phyloP scores from a whole-genome alignment of 2,329 filamentous ascomycete species.

The Orbilia ellipsospora region DNA sequence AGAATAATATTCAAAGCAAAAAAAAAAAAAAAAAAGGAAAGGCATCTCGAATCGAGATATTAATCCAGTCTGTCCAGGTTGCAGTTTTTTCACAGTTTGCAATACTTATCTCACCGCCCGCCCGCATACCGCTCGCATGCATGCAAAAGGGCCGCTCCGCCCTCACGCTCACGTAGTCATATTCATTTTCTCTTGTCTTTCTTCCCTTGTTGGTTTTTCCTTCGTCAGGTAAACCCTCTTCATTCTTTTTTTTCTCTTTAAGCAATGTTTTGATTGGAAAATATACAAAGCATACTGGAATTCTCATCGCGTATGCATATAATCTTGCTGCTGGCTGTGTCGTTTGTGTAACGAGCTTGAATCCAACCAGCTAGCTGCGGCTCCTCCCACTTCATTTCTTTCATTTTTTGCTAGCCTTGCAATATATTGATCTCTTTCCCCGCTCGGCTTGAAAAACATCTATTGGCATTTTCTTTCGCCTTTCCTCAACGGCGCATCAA shows the following conservation, averaged over 20 bases:
- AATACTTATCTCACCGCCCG: not conserved
- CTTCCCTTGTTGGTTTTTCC: not conserved
- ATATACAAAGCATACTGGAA: constrained; percentile 1
- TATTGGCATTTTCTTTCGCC: no score
- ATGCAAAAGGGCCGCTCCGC: constrained; percentile 3
- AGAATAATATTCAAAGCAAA: constrained; percentile 22
- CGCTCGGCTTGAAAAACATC: no score
- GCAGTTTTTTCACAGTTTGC: not conserved
- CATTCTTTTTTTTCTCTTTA: not conserved
- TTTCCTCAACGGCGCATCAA: no score
- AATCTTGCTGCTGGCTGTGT: constrained; percentile 28
- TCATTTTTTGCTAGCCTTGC: no score
- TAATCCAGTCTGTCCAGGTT: constrained; percentile 24
- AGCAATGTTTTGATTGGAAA: constrained; percentile 8
- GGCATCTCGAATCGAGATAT: constrained; percentile 41
- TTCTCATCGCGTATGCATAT: not conserved
- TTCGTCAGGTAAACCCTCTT: constrained; percentile 3
- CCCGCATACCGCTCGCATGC: not conserved
- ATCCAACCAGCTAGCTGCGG: constrained; percentile 34
- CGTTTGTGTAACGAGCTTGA: constrained; percentile 33
- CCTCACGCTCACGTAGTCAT: not conserved
- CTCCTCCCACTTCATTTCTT: constrained; percentile 16
- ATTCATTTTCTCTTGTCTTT: constrained; percentile 1
- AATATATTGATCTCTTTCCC: no score
- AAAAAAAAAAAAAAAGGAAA: no score